These are phyloP conservation scores for Boletus edulis DNA, from an alignment of 768 basidiomycete species.

Conservation along the genomic window DNA sequence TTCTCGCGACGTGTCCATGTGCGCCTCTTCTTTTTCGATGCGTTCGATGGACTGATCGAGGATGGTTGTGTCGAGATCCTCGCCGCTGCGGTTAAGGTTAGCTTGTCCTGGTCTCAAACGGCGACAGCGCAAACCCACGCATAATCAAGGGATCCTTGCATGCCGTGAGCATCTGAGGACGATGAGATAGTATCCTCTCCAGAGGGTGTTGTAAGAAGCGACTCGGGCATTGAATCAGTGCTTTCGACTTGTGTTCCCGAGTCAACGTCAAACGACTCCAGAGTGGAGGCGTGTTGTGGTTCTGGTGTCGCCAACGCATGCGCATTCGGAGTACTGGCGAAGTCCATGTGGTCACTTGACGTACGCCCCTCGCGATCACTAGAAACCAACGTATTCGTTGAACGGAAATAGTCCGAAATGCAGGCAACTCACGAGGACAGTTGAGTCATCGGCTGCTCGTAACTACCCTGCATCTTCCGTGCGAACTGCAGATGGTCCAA, in stretches of 20 bases:
- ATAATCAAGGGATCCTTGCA: not conserved
- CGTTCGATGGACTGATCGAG: not conserved
- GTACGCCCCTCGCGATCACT: not conserved
- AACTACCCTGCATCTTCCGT: too few relatives aligned
- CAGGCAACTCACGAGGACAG: conserved; percentile 1
- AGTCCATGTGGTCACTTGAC: not conserved
- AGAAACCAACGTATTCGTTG: not conserved
- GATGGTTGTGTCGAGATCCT: not conserved
- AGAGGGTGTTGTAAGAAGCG: too few relatives aligned
- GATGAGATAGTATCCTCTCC: too few relatives aligned
- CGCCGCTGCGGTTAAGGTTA: not conserved
- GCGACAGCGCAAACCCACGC: not conserved
- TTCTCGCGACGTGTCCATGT: not conserved
- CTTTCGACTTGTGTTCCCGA: not conserved
- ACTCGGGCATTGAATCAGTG: not conserved
- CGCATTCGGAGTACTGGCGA: not conserved
- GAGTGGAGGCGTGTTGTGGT: not conserved
- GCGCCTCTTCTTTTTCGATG: not conserved
- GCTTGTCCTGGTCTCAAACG: not conserved
- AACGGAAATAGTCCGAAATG: not conserved
- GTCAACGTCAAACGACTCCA: not conserved
- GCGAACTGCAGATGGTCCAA: not conserved
- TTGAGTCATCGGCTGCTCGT: not conserved
- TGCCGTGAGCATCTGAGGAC: not conserved
- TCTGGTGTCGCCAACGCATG: not conserved